A percentile compares a stretch with the other conserved stretches of the same genome.
Conservation (phyloP, 306 rosid genomes). For the Malus sieversii region DNA sequence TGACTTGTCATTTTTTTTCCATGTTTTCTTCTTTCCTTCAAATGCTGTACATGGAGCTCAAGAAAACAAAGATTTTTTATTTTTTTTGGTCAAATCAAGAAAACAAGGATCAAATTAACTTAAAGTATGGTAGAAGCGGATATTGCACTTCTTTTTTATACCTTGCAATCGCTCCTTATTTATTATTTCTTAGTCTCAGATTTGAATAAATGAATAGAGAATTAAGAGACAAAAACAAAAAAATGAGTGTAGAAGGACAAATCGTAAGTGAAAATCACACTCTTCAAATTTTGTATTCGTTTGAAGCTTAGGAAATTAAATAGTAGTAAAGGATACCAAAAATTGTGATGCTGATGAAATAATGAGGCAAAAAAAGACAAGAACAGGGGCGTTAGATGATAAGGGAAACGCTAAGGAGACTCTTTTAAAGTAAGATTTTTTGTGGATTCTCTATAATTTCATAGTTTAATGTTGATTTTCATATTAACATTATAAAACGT, state of each 20-base stretch:
- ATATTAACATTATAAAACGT: no score
- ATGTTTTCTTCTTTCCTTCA: neutral
- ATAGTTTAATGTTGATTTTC: no score
- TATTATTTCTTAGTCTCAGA: no score
- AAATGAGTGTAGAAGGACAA: neutral
- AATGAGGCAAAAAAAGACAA: conserved; percentile 7
- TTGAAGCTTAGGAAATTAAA: neutral
- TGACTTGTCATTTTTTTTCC: neutral
- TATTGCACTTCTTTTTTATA: no score
- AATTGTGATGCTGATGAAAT: neutral
- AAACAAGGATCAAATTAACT: no score
- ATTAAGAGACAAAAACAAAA: neutral
- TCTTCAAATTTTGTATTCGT: neutral
- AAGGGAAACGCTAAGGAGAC: no score
- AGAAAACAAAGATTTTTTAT: neutral
- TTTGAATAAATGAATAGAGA: neutral
- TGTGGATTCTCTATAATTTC: no score
- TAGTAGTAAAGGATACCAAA: neutral
- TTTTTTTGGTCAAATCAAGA: no score
- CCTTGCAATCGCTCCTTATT: no score
- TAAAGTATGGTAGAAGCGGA: no score
- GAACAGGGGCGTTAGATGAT: neutral
- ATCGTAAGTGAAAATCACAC: no score
- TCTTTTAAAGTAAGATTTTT: no score
- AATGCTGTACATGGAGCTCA: neutral